A percentile compares a stretch with the other conserved stretches of the same genome.
Conservation (phyloP, 1,284 basidiomycete genomes). For the Baeospora myosura region DNA sequence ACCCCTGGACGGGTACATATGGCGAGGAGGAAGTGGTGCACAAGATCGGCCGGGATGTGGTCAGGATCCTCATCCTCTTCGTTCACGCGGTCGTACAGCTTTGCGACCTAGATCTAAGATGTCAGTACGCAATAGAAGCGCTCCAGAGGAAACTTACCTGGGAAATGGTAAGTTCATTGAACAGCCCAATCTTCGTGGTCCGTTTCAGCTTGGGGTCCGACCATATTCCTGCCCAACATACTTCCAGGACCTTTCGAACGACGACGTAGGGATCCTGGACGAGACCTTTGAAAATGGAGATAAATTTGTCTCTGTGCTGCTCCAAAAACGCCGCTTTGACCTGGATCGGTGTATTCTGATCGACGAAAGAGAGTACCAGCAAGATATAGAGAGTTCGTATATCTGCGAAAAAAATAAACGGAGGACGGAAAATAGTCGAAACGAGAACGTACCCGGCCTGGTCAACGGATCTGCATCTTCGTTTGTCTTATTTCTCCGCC, state of each 20-base stretch:
- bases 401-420: constrained; percentile 33
- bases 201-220: constrained; percentile 61
- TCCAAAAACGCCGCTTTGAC: constrained; percentile 61
- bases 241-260: constrained; percentile 51
- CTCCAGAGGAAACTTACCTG: constrained; percentile 37
- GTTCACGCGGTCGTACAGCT: constrained; percentile 56
- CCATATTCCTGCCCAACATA: constrained; percentile 66
- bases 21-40: constrained; percentile 82
- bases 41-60: constrained; percentile 69
- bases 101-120: constrained; percentile 42
- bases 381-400: constrained; percentile 65
- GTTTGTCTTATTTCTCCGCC: constrained; percentile 44
- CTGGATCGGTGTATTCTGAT: constrained; percentile 34
- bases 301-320: constrained; percentile 54
- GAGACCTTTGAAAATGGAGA: constrained; percentile 63
- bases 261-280: constrained; percentile 53
- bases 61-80: constrained; percentile 47
- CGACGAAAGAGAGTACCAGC: constrained; percentile 65
- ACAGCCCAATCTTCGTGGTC: constrained; percentile 60
- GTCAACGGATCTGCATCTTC: constrained; percentile 35
- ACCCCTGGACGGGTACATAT: constrained; percentile 79
- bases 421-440: not conserved
- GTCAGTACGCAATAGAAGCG: not conserved
- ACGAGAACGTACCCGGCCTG: constrained; percentile 43
- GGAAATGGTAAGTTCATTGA: constrained; percentile 54